Evolutionary conservation across 148 eudicot genomes (phyloP).

Genomic region (Chenopodium album): DNA sequence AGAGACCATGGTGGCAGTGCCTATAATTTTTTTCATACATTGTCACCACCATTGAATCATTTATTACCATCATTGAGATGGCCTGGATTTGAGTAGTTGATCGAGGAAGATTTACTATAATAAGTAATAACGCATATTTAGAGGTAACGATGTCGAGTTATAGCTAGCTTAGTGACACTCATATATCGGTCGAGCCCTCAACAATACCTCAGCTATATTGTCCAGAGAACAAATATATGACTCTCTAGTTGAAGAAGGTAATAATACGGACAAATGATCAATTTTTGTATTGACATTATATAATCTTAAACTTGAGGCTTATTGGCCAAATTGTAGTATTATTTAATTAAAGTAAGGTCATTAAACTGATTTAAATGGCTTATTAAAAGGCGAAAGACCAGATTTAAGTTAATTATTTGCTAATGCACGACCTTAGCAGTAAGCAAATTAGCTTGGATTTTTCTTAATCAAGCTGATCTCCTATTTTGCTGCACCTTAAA

Average conservation of each 20-base stretch:
- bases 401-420: not conserved
- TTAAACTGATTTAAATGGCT: not conserved
- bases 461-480: not conserved
- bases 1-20: too few relatives aligned
- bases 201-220: not conserved
- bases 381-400: not conserved
- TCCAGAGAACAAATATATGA: not conserved
- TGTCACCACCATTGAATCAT: too few relatives aligned
- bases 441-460: not conserved
- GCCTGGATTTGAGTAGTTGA: too few relatives aligned
- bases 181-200: too few relatives aligned
- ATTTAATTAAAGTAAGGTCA: not conserved
- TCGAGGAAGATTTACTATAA: too few relatives aligned
- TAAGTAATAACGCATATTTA: too few relatives aligned
- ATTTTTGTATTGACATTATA: not conserved
- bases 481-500: not conserved
- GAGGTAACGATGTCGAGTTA: too few relatives aligned
- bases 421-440: slow-evolving; percentile 22
- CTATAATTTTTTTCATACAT: too few relatives aligned
- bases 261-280: not conserved
- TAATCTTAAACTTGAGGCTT: not conserved
- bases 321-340: slow-evolving; percentile 3
- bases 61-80: too few relatives aligned
- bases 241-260: not conserved
- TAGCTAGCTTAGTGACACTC: too few relatives aligned